phyloP scores from a whole-genome alignment of 163 green algal genomes.

The Volvox carteri region DNA sequence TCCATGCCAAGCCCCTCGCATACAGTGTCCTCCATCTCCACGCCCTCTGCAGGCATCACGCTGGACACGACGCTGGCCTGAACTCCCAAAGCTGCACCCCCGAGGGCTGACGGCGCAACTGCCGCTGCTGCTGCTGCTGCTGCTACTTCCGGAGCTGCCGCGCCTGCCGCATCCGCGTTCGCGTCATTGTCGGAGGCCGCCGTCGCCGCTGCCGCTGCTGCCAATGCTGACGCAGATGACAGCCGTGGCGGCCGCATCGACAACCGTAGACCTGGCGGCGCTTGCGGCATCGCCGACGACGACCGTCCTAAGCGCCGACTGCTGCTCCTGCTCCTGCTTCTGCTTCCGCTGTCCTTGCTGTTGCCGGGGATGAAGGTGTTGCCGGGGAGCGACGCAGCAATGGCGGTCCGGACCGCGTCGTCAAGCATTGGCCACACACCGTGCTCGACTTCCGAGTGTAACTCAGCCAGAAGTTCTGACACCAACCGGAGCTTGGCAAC shows the following conservation, averaged over 20 bases:
- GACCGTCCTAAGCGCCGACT: neutral
- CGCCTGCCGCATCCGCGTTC: neutral
- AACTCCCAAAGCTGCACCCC: neutral
- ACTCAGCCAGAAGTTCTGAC: constrained; percentile 39
- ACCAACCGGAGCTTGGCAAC: constrained; percentile 39
- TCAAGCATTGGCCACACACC: constrained; percentile 44
- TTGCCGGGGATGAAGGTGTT: too few relatives aligned
- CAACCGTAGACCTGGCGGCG: neutral
- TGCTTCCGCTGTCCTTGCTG: too few relatives aligned
- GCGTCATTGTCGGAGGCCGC: neutral
- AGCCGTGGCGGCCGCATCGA: constrained; percentile 5
- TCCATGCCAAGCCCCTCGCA: neutral
- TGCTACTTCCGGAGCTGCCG: neutral
- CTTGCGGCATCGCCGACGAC: neutral
- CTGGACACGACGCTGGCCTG: neutral
- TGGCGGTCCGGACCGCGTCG: constrained; percentile 3
- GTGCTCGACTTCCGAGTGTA: constrained; percentile 36
- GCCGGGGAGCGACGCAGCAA: neutral
- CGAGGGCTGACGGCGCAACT: neutral
- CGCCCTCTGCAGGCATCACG: neutral
- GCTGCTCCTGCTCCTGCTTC: neutral
- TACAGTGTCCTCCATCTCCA: neutral
- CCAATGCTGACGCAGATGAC: neutral
- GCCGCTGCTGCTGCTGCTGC: neutral
- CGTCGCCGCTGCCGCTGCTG: neutral